These are phyloP conservation scores for Cryptosporidium canis DNA, from an alignment of 169 alveolate species.

Conservation along the genomic window DNA sequence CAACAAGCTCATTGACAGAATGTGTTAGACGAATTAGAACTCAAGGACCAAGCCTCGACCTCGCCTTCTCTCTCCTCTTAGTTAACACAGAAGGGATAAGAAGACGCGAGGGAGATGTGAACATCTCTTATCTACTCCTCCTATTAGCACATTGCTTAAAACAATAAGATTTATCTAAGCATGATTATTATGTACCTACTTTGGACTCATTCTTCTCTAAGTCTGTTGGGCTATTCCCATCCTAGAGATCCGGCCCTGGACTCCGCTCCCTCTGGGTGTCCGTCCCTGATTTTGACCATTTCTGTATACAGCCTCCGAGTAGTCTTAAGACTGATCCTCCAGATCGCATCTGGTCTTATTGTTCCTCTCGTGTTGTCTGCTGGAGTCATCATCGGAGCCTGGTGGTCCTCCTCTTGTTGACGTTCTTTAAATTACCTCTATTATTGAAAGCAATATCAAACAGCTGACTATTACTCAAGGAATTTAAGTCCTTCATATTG, in stretches of 20 bases:
- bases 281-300: no score
- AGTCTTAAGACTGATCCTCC: no score
- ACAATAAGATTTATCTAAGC: neutral
- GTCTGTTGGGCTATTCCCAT: neutral
- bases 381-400: neutral
- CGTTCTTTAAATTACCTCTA: slow-evolving; percentile 15
- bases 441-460: slow-evolving; percentile 57
- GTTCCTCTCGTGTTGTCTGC: no score
- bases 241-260: neutral
- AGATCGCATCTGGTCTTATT: no score
- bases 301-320: no score
- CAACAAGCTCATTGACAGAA: slow-evolving; percentile 74
- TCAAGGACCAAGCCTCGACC: neutral
- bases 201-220: neutral
- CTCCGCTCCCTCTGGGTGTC: no score
- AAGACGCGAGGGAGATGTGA: neutral
- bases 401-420: neutral
- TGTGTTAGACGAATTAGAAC: slow-evolving; percentile 29
- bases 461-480: slow-evolving; percentile 21
- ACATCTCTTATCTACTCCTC: neutral
- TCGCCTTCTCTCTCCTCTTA: neutral
- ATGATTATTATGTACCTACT: neutral
- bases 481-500: neutral
- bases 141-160: neutral
- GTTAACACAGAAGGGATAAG: neutral